Evolutionary conservation across 306 rosid species (phyloP).

Genomic region (Cucumis melo): DNA sequence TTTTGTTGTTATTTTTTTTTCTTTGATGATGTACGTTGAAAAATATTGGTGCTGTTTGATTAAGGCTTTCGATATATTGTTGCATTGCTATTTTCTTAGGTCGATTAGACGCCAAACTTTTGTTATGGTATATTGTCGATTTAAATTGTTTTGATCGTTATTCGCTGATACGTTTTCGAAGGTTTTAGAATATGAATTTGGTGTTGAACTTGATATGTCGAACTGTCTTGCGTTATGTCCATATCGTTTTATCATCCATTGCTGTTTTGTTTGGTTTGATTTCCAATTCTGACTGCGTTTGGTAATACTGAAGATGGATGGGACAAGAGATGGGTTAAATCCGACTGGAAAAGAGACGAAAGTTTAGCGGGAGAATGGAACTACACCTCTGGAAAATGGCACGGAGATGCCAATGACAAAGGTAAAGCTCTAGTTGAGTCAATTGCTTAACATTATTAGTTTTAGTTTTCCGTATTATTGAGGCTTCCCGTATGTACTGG

Average conservation of each 20-base stretch:
- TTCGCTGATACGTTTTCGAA: not conserved
- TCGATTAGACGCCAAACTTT: not conserved
- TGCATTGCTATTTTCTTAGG: not conserved
- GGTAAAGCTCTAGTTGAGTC: constrained; percentile 21
- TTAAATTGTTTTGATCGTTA: not conserved
- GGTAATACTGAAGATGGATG: constrained; percentile 58
- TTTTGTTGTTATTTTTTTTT: not conserved
- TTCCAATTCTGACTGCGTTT: constrained; percentile 7
- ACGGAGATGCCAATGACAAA: constrained; percentile 73
- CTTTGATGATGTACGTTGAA: not conserved
- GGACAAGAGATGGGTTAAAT: constrained; percentile 85
- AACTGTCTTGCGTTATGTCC: not conserved
- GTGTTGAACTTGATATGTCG: not conserved
- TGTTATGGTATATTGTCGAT: not conserved
- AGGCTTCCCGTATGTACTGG: not conserved
- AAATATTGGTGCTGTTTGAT: not conserved
- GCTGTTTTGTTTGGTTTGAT: not conserved
- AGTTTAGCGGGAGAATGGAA: constrained; percentile 89
- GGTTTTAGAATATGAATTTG: not conserved
- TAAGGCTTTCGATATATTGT: not conserved
- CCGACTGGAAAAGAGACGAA: constrained; percentile 94
- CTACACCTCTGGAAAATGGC: constrained; percentile 88
- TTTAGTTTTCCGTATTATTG: not conserved
- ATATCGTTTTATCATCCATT: not conserved
- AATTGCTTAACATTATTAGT: not conserved